Evolutionary conservation across 106 monocot genomes (phyloP), one percentile per base, ranked within the genome.

Genomic region (Allium cepa): DNA sequence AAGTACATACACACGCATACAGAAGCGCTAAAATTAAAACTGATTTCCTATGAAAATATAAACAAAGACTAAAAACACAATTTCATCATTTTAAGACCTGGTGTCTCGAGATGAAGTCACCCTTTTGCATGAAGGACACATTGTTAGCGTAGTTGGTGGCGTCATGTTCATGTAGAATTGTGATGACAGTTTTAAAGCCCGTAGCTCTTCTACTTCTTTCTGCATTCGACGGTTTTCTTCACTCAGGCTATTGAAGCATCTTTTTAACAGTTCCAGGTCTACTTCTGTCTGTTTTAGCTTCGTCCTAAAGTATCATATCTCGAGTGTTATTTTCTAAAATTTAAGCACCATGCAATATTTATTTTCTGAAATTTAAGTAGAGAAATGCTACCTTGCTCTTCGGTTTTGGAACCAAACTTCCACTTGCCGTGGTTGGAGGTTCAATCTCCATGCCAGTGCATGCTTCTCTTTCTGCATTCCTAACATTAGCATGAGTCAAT

Each of bases 251-350:
- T 97, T 92, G 82, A 91, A 97, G 84, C 96, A 92, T 17, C 92
- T 62, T 74, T 92, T 92, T 64, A 97, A 58, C 71, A 84, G 75
- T 77, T 97, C 96, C 77, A 88, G 92, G 70, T 97, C 92, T 63
- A 89, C 96, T 70, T 97, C 96, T 51, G 96, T 97, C 53, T 97
- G 96, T 78, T 97, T 97, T 79, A 97, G 66, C 75, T 97, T 97
- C 52, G 96, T 97, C 73, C 95, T 95, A 27, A 18, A 67, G 17
- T 6, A 55, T 5, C 36, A 36, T 2, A 36, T 36, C 36, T 36
- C 36, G 36, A 36, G 36, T 4, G 3, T 36, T 36, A 36, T 36
- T 36, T 36, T 36, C 36, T 36, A 5, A 36, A 36, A 36, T 36
- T 36, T 36, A 36, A 36, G 36, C 36, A 36, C 36, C 36, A 5